Evolutionary conservation across 805 yeast genomes (phyloP).

Genomic region (Yamadazyma olivae): DNA sequence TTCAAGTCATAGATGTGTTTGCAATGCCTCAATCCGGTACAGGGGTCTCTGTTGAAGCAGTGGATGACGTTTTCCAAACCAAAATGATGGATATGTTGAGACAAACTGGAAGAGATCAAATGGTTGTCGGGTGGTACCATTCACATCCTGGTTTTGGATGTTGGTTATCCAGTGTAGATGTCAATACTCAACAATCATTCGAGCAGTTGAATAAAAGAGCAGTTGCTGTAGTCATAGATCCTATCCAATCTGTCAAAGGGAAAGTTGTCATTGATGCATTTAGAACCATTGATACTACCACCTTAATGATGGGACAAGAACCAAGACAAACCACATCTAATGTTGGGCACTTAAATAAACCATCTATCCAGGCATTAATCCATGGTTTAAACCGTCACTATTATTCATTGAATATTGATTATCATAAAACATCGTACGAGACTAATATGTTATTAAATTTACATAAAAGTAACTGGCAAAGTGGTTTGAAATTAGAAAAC

Average conservation of each 20-base stretch:
- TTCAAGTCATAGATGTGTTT: conserved; percentile 95
- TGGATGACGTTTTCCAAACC: conserved; percentile 97
- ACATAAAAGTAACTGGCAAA: conserved; percentile 95
- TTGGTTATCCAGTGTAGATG: conserved; percentile 97
- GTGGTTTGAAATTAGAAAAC: conserved; percentile 78
- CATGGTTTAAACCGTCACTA: conserved; percentile 97
- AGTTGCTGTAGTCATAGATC: conserved; percentile 98
- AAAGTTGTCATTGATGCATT: conserved; percentile 99
- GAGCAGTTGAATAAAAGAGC: conserved; percentile 95
- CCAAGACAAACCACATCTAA: conserved; percentile 97
- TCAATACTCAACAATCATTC: conserved; percentile 95
- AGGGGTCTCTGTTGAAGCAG: conserved; percentile 98
- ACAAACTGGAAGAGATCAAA: conserved; percentile 98
- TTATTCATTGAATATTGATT: conserved; percentile 92
- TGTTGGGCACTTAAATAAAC: conserved; percentile 91
- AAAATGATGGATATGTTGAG: conserved; percentile 99
- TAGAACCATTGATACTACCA: conserved; percentile 83
- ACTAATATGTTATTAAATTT: conserved; percentile 90
- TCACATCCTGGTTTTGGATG: conserved; percentile 99
- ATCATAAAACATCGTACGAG: conserved; percentile 87
- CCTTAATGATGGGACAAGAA: conserved; percentile 93
- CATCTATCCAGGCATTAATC: conserved; percentile 92
- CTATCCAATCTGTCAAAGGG: conserved; percentile 97
- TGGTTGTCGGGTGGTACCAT: conserved; percentile 99
- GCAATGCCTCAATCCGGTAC: conserved; percentile 99